Evolutionary conservation across 441 rosid genomes (phyloP).

Genomic region (Manihot esculenta): DNA sequence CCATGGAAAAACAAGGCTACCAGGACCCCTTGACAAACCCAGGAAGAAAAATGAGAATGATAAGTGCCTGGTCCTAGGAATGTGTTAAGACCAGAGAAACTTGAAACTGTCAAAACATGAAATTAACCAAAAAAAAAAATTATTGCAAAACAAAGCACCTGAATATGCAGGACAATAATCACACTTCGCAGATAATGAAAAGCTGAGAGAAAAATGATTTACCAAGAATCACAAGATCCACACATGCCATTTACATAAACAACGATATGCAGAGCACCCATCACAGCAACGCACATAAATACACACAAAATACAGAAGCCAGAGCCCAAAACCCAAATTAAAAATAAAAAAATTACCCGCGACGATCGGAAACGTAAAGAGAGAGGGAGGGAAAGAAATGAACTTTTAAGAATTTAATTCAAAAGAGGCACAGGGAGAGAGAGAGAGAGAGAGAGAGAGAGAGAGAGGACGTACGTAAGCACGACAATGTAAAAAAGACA

Average conservation of each 20-base stretch:
- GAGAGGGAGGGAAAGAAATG: no score
- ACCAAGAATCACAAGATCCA: constrained; percentile 12
- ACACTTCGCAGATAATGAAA: not conserved
- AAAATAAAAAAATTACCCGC: not conserved
- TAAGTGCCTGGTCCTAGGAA: not conserved
- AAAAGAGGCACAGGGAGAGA: not conserved
- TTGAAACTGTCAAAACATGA: not conserved
- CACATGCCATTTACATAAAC: not conserved
- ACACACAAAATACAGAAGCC: not conserved
- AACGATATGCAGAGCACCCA: not conserved
- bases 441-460: not conserved
- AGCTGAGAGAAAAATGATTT: not conserved
- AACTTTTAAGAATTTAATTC: not conserved
- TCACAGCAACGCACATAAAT: not conserved
- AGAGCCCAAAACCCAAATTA: not conserved
- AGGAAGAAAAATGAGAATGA: not conserved
- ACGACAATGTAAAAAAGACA: not conserved
- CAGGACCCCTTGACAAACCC: not conserved
- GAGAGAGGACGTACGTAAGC: not conserved
- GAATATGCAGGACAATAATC: not conserved
- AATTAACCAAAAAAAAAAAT: not conserved
- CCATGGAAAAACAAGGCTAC: not conserved
- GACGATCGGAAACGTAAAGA: not conserved
- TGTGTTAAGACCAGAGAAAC: not conserved
- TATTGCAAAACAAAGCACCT: not conserved